These are phyloP conservation scores for Omphalea diandra DNA, from an alignment of 441 rosid species.

Conservation along the genomic window DNA sequence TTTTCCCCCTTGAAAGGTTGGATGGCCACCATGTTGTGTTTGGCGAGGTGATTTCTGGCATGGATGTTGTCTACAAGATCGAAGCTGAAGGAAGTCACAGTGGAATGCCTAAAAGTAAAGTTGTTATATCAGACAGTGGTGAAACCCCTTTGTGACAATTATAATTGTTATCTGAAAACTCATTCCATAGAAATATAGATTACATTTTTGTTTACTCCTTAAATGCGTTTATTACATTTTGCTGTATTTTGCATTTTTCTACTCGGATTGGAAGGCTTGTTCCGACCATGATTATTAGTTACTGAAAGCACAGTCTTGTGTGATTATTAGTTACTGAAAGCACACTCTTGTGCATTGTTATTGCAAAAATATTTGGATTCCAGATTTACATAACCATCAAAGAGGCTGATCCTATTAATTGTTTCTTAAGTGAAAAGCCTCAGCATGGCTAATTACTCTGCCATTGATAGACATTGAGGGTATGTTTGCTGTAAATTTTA, in stretches of 20 bases:
- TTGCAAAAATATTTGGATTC: background rate
- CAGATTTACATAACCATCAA: background rate
- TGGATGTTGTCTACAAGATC: constrained; percentile 77
- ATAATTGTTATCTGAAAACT: background rate
- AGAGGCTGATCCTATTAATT: background rate
- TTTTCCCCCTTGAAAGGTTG: constrained; percentile 43
- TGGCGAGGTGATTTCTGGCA: constrained; percentile 81
- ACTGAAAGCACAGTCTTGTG: background rate
- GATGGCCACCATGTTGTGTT: constrained; percentile 88
- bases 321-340: background rate
- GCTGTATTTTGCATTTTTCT: background rate
- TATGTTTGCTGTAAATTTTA: too few relatives aligned
- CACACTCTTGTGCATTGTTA: background rate
- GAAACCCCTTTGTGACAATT: constrained; percentile 51
- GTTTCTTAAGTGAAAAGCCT: background rate
- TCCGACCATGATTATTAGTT: background rate
- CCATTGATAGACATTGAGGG: background rate
- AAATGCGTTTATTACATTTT: background rate
- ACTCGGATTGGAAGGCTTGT: too few relatives aligned
- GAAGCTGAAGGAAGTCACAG: constrained; percentile 79
- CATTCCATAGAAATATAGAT: background rate
- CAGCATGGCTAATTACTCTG: background rate
- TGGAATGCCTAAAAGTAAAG: constrained; percentile 67
- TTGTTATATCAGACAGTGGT: constrained; percentile 70
- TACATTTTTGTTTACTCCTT: background rate